phyloP scores from a whole-genome alignment of 768 basidiomycete genomes.

The Boletus subcaerulescens region DNA sequence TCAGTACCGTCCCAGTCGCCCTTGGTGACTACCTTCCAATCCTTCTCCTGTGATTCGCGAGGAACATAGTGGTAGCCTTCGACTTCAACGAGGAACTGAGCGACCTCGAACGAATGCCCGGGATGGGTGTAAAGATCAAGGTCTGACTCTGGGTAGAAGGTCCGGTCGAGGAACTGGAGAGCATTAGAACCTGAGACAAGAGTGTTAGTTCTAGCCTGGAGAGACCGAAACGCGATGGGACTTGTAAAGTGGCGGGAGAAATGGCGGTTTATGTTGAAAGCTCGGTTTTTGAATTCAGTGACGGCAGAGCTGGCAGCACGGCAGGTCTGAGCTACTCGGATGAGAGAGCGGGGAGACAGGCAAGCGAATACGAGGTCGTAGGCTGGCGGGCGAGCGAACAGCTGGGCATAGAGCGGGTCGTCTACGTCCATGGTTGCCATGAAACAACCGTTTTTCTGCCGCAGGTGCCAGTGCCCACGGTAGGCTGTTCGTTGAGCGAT shows the following conservation, averaged over 20 bases:
- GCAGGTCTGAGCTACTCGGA: constrained; percentile 24
- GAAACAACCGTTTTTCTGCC: too few species aligned
- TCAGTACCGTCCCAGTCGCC: constrained; percentile 20
- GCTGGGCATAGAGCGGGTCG: neutral
- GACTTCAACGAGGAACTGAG: constrained; percentile 30
- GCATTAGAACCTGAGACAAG: constrained; percentile 56
- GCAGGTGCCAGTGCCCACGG: too few species aligned
- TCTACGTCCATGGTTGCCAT: neutral
- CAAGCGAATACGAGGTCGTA: constrained; percentile 19
- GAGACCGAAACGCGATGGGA: constrained; percentile 38
- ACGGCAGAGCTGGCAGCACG: constrained; percentile 14
- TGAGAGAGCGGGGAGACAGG: constrained; percentile 26
- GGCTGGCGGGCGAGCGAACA: constrained; percentile 19
- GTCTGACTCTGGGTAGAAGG: constrained; percentile 44
- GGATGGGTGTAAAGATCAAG: constrained; percentile 49
- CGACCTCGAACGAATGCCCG: constrained; percentile 29
- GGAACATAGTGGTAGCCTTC: constrained; percentile 2
- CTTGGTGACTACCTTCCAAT: constrained; percentile 12
- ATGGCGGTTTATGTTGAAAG: constrained; percentile 37
- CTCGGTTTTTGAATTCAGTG: constrained; percentile 20
- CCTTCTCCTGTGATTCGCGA: constrained; percentile 14
- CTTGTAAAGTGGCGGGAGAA: constrained; percentile 36
- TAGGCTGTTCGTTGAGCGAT: too few species aligned
- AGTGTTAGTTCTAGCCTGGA: constrained; percentile 42
- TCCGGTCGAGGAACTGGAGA: constrained; percentile 49